Evolutionary conservation across 768 basidiomycete species (phyloP), one percentile per base, ranked within the genome.

Genomic region (Kwoniella pini): DNA sequence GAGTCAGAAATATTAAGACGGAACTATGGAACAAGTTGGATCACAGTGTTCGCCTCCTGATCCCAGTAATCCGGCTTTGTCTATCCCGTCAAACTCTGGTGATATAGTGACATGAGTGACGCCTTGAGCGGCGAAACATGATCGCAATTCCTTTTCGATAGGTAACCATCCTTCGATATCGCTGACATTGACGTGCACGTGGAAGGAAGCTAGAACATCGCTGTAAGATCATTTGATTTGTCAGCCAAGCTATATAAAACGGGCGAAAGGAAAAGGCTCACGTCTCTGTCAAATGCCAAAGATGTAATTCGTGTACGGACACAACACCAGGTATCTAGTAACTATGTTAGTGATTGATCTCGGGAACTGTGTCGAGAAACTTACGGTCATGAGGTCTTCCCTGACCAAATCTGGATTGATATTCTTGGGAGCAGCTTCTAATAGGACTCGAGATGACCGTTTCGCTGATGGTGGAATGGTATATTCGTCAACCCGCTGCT

Each of bases 241-340:
- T 17, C 26, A 49, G 52, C 12, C 6, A 13, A 42, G 40, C 11
- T 19, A 6, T 6, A 42, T 13, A 19, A 19, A 42, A 10, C 11
- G n/a, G 42, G 28, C 3, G 2, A 1, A 24, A 1, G 7, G 54
- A 54, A 22, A 17, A 24, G 30, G 38, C 54, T 3, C 44, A 84
- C 84, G 80, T 80, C 71, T 85, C 82, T 7, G 83, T 84, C 12
- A 85, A 76, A 60, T 84, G 83, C 84, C 83, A 84, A 21, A 84
- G 82, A 68, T 84, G 83, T 36, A 84, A 71, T 67, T 84, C 83
- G 67, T 83, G 83, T 7, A 84, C 75, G 3, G 82, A 81, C 11
- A 81, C 67, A 0, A 84, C 83, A 54, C 80, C 77, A 3, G 82
- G 82, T 48, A 82, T 67, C 83, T 84, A n/a, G n/a, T n/a, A n/a